phyloP scores from a whole-genome alignment of 2,329 filamentous ascomycete genomes.

The Periconia sp. region DNA sequence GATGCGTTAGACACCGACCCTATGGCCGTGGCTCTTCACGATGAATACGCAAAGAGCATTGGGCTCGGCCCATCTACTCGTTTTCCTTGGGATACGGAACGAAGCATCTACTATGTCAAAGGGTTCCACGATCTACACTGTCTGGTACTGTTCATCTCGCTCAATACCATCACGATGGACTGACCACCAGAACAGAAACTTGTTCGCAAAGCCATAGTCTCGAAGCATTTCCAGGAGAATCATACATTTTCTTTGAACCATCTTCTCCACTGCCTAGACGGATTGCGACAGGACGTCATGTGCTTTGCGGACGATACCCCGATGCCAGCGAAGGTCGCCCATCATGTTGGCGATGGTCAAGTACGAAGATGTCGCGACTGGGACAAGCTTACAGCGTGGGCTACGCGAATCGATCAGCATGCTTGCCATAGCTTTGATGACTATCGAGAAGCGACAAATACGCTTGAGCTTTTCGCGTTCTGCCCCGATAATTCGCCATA shows the following conservation, averaged over 20 bases:
- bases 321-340: slow-evolving; percentile 28
- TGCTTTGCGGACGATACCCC: slow-evolving; percentile 40
- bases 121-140: slow-evolving; percentile 40
- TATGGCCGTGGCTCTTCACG: slow-evolving; percentile 34
- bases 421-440: slow-evolving; percentile 38
- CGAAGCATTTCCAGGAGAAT: slow-evolving; percentile 26
- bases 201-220: slow-evolving; percentile 35
- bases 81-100: slow-evolving; percentile 40
- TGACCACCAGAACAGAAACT: slow-evolving; percentile 27
- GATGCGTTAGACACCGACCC: slow-evolving; percentile 36
- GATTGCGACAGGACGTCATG: slow-evolving; percentile 37
- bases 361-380: slow-evolving; percentile 36
- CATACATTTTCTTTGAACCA: slow-evolving; percentile 29
- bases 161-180: background rate
- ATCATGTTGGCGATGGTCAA: slow-evolving; percentile 31
- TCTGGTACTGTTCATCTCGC: slow-evolving; percentile 17
- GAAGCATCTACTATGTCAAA: slow-evolving; percentile 39
- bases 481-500: slow-evolving; percentile 36
- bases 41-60: slow-evolving; percentile 24
- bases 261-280: slow-evolving; percentile 37
- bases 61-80: slow-evolving; percentile 28
- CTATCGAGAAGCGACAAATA: slow-evolving; percentile 39
- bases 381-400: slow-evolving; percentile 35
- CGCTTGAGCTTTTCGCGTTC: slow-evolving; percentile 37
- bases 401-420: slow-evolving; percentile 31